Evolutionary conservation across 2,329 filamentous ascomycete genomes (phyloP).

Genomic region (Chaetomiaceae sp.): DNA sequence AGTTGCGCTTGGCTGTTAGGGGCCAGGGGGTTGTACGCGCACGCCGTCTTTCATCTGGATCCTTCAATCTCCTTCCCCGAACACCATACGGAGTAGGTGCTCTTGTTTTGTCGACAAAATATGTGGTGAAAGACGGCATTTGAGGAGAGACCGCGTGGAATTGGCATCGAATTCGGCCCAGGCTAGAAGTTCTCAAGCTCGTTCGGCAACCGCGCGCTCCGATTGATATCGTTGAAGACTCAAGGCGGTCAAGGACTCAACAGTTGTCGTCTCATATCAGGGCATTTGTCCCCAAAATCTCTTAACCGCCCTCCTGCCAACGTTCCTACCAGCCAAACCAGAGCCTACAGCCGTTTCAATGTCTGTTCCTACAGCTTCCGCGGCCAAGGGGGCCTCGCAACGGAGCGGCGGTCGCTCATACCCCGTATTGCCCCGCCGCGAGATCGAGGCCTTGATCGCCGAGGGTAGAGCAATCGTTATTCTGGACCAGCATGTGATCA

Average conservation of each 20-base stretch:
- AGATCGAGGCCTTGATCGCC: constrained; percentile 79
- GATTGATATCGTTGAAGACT: background rate
- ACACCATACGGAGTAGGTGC: background rate
- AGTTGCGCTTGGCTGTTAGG: background rate
- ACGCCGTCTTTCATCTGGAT: background rate
- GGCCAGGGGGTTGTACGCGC: background rate
- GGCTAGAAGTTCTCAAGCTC: background rate
- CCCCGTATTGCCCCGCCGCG: constrained; percentile 41
- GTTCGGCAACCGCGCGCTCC: background rate
- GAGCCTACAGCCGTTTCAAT: background rate
- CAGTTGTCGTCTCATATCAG: background rate
- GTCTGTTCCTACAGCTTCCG: background rate
- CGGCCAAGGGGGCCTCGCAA: background rate
- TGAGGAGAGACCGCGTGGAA: too few species aligned
- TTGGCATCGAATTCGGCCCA: background rate
- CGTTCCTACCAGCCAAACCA: too few species aligned
- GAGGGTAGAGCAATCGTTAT: constrained; percentile 77
- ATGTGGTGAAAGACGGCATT: background rate
- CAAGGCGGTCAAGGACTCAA: background rate
- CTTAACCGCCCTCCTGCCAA: too few species aligned
- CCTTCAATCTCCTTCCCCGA: background rate
- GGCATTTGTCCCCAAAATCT: too few species aligned
- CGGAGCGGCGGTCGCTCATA: constrained; percentile 23
- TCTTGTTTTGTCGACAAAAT: background rate
- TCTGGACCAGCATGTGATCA: constrained; percentile 74